These are phyloP conservation scores for Pugionium dolabratum DNA, from an alignment of 345 rosid species.

Conservation along the genomic window DNA sequence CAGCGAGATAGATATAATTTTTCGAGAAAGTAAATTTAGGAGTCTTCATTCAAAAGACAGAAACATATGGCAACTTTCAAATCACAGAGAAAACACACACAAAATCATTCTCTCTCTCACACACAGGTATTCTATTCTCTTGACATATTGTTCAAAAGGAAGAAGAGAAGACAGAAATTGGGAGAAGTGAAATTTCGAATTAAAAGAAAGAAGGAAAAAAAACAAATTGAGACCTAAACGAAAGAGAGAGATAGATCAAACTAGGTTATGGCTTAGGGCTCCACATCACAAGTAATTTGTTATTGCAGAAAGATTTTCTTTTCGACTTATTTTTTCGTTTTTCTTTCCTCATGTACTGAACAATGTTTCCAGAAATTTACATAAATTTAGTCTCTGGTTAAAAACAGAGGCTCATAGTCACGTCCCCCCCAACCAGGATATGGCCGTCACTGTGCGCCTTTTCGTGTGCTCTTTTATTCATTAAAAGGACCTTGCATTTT, in stretches of 20 bases:
- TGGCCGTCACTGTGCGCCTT: conserved; percentile 39
- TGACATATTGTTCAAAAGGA: conserved; percentile 5
- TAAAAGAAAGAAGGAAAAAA: not conserved
- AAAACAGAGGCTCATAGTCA: conserved; percentile 31
- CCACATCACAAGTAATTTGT: conserved; percentile 41
- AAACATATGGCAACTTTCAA: conserved; percentile 42
- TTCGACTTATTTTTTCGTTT: not conserved
- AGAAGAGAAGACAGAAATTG: conserved; percentile 31
- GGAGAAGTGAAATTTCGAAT: conserved; percentile 34
- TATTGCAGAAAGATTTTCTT: not conserved
- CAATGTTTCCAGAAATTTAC: conserved; percentile 34
- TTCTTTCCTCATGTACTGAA: conserved; percentile 35
- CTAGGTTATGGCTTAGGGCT: conserved; percentile 56
- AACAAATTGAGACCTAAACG: conserved; percentile 32
- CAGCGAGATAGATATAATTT: conserved; percentile 19
- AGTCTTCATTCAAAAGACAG: conserved; percentile 39
- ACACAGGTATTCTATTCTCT: conserved; percentile 27
- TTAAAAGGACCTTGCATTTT: not conserved
- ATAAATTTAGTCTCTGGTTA: conserved; percentile 15
- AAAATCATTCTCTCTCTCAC: conserved; percentile 1
- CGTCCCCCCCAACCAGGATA: conserved; percentile 35
- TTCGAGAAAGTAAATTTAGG: conserved; percentile 10
- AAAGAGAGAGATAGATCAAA: conserved; percentile 49
- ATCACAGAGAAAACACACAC: conserved; percentile 23
- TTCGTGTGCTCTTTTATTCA: conserved; percentile 27